Percentiles rank a stretch among this genome's conserved stretches.
These are phyloP conservation scores for Colletotrichum sidae DNA, from an alignment of 2,329 filamentous ascomycete genomes.

Conservation along the genomic window DNA sequence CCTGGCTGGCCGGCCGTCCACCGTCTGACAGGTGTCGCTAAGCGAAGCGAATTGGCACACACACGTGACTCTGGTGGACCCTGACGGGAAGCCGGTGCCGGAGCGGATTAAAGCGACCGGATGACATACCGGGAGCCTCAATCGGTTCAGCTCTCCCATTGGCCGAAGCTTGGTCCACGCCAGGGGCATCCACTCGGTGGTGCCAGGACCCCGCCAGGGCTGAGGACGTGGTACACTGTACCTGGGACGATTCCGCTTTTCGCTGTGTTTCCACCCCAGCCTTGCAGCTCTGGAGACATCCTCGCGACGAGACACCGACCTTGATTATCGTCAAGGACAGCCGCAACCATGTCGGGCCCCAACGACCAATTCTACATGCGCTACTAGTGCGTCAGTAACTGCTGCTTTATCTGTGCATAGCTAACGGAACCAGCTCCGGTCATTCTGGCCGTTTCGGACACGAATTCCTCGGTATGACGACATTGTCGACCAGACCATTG, in stretches of 20 bases:
- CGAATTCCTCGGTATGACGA: constrained; percentile 86
- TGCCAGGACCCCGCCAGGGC: constrained; percentile 29
- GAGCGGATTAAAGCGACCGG: constrained; percentile 35
- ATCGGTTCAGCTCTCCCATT: constrained; percentile 14
- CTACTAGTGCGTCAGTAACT: constrained; percentile 82
- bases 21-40: constrained; percentile 55
- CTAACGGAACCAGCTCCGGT: constrained; percentile 76
- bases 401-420: constrained; percentile 21
- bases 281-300: constrained; percentile 35
- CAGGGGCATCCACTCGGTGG: not conserved
- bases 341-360: constrained; percentile 68
- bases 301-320: constrained; percentile 38
- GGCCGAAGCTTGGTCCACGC: constrained; percentile 21
- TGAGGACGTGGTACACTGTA: constrained; percentile 14
- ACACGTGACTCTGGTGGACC: constrained; percentile 46
- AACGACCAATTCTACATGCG: constrained; percentile 93
- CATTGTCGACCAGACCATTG: not conserved
- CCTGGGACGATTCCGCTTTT: constrained; percentile 29
- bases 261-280: constrained; percentile 34
- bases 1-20: constrained; percentile 43
- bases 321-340: constrained; percentile 20
- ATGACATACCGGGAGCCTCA: not conserved
- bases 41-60: constrained; percentile 39
- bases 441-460: constrained; percentile 98
- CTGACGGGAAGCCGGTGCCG: constrained; percentile 9